Evolutionary conservation across 2,329 filamentous ascomycete genomes (phyloP), one percentile per base, ranked within the genome.

Genomic region (Diplodia intermedia): DNA sequence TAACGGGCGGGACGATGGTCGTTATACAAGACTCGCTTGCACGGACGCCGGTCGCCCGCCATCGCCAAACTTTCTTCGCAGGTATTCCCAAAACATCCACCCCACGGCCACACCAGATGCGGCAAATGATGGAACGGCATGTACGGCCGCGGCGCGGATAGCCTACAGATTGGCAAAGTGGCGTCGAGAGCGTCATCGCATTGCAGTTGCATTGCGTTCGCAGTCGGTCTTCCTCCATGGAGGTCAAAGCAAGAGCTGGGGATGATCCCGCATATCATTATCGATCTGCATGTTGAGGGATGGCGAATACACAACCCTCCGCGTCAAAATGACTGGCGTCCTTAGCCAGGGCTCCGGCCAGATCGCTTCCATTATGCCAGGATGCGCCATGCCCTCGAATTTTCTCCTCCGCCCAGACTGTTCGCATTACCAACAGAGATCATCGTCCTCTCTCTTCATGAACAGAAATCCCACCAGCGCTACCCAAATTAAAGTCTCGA

Each of bases 401-500:
- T 20, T n/a, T 47, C 31, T 18, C 43, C 7, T 33, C 31, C 43
- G 33, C 3, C 38, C n/a, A 8, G 15, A 9, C 36, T 9, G 36
- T 52, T 26, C 33, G 56, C 50, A 18, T 15, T n/a, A 4, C 15
- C 65, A 40, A 23, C 61, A 43, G 18, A 52, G 33, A 62, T 49
- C 40, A 49, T 36, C 20, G n/a, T 47, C 26, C 50, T 23, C 47
- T 63, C 60, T 63, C 38, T 47, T 5, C 7, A 36, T 26, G n/a
- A 26, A 38, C 14, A 47, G 31, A 15, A 15, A 53, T 11, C 26
- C 31, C 47, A 53, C 38, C 60, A 63, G 47, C 47, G 47, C 47
- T 36, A 38, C 50, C 53, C 18, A 63, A 63, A 40, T 70, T 65
- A 79, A 23, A 80, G 73, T 72, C 76, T 79, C 49, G 78, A 70